phyloP scores from a whole-genome alignment of 1,284 basidiomycete species.

The Laetiporus sulphureus region DNA sequence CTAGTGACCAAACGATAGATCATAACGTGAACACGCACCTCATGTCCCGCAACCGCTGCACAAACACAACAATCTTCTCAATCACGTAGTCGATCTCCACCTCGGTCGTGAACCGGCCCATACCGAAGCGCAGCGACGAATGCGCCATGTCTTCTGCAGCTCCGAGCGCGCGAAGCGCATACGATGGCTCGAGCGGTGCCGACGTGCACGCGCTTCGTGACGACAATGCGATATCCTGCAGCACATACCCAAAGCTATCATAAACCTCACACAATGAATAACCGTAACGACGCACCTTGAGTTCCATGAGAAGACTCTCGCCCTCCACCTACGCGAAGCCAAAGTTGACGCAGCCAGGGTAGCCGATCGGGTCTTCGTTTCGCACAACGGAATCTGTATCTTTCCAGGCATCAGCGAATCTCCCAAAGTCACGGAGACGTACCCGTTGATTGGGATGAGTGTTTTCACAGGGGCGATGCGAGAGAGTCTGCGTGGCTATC shows the following conservation, averaged over 20 bases:
- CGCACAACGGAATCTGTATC: too few relatives aligned
- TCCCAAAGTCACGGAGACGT: too few relatives aligned
- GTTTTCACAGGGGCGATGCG: too few relatives aligned
- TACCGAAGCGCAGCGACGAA: slow-evolving; percentile 95
- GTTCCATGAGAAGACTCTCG: slow-evolving; percentile 95
- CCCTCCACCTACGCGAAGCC: slow-evolving; percentile 98
- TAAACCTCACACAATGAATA: too few relatives aligned
- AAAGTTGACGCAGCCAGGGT: slow-evolving; percentile 91
- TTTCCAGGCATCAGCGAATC: too few relatives aligned
- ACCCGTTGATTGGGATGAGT: too few relatives aligned
- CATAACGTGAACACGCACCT: slow-evolving; percentile 41
- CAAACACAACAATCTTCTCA: slow-evolving; percentile 82
- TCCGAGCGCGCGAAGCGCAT: slow-evolving; percentile 93
- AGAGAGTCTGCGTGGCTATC: too few relatives aligned
- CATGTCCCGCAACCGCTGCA: slow-evolving; percentile 71
- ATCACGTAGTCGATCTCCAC: slow-evolving; percentile 97
- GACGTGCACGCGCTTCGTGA: slow-evolving; percentile 99
- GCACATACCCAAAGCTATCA: too few relatives aligned
- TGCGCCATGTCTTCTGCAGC: slow-evolving; percentile 99
- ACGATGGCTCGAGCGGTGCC: slow-evolving; percentile 96
- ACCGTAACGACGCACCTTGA: too few relatives aligned
- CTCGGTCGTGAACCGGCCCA: slow-evolving; percentile 98
- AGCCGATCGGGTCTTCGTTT: slow-evolving; percentile 88
- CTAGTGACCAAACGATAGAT: slow-evolving; percentile 1
- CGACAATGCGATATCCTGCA: slow-evolving; percentile 95